Conservation (phyloP, 371 early-diverging fungal species). For the Apophysomyces elegans region DNA sequence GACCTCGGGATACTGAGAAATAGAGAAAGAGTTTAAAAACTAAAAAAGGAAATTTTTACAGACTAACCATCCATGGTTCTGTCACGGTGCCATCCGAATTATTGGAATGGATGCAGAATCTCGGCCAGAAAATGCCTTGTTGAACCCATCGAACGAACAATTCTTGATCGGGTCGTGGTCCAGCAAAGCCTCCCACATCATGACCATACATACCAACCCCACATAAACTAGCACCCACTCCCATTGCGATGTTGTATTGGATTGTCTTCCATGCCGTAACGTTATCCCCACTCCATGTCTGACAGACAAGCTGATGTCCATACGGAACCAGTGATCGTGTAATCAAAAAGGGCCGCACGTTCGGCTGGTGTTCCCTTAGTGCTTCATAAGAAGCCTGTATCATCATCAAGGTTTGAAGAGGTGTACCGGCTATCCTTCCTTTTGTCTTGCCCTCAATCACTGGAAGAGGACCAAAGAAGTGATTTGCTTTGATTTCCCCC, state of each 20-base stretch:
- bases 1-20: slow-evolving; percentile 41
- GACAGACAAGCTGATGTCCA: slow-evolving; percentile 47
- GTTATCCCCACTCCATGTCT: slow-evolving; percentile 72
- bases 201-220: slow-evolving; percentile 62
- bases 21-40: slow-evolving; percentile 21
- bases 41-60: slow-evolving; percentile 17
- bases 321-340: slow-evolving; percentile 59
- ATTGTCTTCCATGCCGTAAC: slow-evolving; percentile 65
- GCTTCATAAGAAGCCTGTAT: slow-evolving; percentile 62
- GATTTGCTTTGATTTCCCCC: slow-evolving; percentile 27
- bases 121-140: slow-evolving; percentile 62
- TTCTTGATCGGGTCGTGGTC: slow-evolving; percentile 59
- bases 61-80: slow-evolving; percentile 61
- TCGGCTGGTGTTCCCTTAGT: slow-evolving; percentile 37
- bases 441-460: slow-evolving; percentile 11
- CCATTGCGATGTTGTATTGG: slow-evolving; percentile 66
- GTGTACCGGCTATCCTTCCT: slow-evolving; percentile 39
- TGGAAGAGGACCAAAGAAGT: not conserved
- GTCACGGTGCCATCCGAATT: slow-evolving; percentile 60
- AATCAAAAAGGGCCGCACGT: slow-evolving; percentile 59
- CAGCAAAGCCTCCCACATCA: slow-evolving; percentile 68
- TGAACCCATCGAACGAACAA: slow-evolving; percentile 70
- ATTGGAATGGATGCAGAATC: slow-evolving; percentile 69
- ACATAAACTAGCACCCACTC: slow-evolving; percentile 52
- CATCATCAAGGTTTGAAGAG: slow-evolving; percentile 62